Conservation (phyloP, 2,329 filamentous ascomycete genomes). For the Fusarium nematophilum region DNA sequence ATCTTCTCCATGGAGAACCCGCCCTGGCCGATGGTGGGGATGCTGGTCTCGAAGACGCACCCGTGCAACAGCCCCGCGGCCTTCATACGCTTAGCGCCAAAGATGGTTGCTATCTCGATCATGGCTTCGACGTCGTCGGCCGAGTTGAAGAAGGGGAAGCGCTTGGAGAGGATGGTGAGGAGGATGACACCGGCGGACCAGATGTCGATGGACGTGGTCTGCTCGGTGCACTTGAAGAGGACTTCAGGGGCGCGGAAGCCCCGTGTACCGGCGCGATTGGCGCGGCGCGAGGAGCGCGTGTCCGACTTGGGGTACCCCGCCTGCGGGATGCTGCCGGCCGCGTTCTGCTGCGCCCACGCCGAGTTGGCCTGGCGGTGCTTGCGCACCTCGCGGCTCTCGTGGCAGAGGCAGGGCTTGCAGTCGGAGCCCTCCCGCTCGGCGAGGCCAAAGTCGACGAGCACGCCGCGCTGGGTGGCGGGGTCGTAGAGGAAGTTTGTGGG, state of each 20-base stretch:
- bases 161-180: constrained; percentile 89
- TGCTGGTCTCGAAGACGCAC: constrained; percentile 90
- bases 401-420: constrained; percentile 84
- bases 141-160: constrained; percentile 98
- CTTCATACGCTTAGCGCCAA: constrained; percentile 87
- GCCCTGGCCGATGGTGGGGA: constrained; percentile 86
- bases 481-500: constrained; percentile 98
- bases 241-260: constrained; percentile 98
- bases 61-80: constrained; percentile 85
- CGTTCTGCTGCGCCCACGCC: constrained; percentile 64
- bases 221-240: constrained; percentile 94
- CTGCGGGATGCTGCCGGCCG: constrained; percentile 62
- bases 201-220: constrained; percentile 93
- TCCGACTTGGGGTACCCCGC: constrained; percentile 89
- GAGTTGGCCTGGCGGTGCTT: constrained; percentile 69
- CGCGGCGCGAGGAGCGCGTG: constrained; percentile 85
- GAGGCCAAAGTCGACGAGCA: constrained; percentile 98
- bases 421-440: constrained; percentile 87
- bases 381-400: constrained; percentile 71
- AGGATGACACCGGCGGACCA: constrained; percentile 98
- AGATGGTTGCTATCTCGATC: constrained; percentile 97
- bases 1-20: constrained; percentile 94
- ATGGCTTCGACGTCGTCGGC: constrained; percentile 98
- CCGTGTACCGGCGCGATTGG: constrained; percentile 93
- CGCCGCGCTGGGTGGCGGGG: constrained; percentile 80